Conservation (phyloP, 169 alveolate genomes). For the Cyclospora cayetanensis region DNA sequence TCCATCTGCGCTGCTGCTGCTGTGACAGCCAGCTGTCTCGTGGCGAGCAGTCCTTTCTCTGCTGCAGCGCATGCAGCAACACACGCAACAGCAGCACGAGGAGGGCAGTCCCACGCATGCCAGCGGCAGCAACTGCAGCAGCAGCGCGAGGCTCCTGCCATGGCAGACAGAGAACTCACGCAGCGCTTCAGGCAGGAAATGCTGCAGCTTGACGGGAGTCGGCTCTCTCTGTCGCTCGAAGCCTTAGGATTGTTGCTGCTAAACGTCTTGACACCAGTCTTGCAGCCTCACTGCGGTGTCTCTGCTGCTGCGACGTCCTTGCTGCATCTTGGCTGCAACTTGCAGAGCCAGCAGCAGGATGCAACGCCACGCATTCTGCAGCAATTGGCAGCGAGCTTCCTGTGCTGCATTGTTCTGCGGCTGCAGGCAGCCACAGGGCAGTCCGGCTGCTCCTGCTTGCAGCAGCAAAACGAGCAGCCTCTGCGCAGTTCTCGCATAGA, state of each 20-base stretch:
- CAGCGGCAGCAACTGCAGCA: constrained; percentile 25
- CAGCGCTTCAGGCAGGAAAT: constrained; percentile 5
- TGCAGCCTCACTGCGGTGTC: background rate
- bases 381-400: constrained; percentile 40
- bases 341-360: background rate
- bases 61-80: constrained; percentile 41
- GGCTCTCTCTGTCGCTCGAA: background rate
- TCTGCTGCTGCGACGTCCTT: background rate
- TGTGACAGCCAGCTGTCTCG: constrained; percentile 29
- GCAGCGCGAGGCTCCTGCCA: background rate
- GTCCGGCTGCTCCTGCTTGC: background rate
- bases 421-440: constrained; percentile 32
- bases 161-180: background rate
- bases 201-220: constrained; percentile 6
- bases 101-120: background rate
- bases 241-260: constrained; percentile 52
- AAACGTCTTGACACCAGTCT: background rate
- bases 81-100: constrained; percentile 20
- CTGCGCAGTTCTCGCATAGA: too few species aligned
- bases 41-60: constrained; percentile 23
- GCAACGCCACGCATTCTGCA: background rate
- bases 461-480: constrained; percentile 40
- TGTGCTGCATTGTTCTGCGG: constrained; percentile 53
- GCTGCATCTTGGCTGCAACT: background rate
- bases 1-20: constrained; percentile 47